These are phyloP conservation scores for Aspergillus haitiensis DNA, from an alignment of 495 filamentous ascomycete genomes.

Conservation along the genomic window DNA sequence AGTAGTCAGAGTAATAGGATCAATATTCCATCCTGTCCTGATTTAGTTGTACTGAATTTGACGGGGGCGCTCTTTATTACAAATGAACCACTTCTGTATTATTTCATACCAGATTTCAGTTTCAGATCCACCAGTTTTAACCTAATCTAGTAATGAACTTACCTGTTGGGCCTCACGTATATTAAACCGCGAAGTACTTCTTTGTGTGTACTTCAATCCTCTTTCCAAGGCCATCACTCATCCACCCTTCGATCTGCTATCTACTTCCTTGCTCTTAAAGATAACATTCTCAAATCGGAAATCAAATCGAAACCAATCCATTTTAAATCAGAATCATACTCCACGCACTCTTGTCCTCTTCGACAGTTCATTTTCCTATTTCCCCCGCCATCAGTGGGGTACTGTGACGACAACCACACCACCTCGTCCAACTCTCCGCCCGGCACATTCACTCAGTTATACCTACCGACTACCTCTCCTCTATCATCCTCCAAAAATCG, in stretches of 20 bases:
- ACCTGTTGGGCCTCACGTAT: constrained; percentile 10
- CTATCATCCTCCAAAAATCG: constrained; percentile 2
- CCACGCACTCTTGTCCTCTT: constrained; percentile 3
- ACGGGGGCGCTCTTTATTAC: background rate
- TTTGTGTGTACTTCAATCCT: background rate
- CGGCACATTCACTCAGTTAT: constrained; percentile 15
- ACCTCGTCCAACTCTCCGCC: constrained; percentile 22
- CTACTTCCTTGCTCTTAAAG: background rate
- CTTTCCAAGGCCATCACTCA: constrained; percentile 8
- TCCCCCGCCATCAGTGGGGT: constrained; percentile 24
- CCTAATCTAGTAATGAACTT: constrained; percentile 13
- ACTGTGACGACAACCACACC: constrained; percentile 27
- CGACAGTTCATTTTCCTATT: background rate
- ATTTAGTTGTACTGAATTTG: too few species aligned
- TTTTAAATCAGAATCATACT: background rate
- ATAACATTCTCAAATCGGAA: background rate
- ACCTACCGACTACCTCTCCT: background rate
- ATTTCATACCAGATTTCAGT: constrained; percentile 8
- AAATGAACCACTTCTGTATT: background rate
- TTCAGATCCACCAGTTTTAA: constrained; percentile 12
- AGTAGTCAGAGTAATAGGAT: background rate
- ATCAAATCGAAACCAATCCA: background rate
- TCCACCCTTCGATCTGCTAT: background rate
- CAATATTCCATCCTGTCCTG: background rate
- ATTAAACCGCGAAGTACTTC: constrained; percentile 9